Conservation (phyloP, 2,329 filamentous ascomycete species). For the Beauveria sp. region DNA sequence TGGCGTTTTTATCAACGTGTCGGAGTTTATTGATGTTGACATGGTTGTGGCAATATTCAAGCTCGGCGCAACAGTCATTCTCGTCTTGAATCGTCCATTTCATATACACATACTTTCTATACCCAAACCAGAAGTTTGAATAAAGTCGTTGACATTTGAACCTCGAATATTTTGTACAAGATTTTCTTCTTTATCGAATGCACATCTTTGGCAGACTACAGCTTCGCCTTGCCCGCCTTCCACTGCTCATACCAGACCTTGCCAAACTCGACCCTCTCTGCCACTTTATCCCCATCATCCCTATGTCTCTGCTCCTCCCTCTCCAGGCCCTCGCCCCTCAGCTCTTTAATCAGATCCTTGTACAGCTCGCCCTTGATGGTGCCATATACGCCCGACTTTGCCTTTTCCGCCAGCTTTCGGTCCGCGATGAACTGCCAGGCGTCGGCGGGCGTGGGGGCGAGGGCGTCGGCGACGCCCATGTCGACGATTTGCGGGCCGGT, state of each 20-base stretch:
- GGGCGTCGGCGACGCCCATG: constrained; percentile 59
- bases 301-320: constrained; percentile 42
- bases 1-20: background rate
- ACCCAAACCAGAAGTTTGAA: too few relatives aligned
- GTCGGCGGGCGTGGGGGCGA: constrained; percentile 52
- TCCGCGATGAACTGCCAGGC: constrained; percentile 52
- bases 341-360: constrained; percentile 51
- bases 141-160: too few relatives aligned
- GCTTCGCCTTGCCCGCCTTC: constrained; percentile 30
- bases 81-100: too few relatives aligned
- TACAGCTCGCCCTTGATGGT: constrained; percentile 71
- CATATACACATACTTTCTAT: too few relatives aligned
- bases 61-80: too few relatives aligned
- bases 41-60: too few relatives aligned
- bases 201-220: constrained; percentile 18
- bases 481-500: constrained; percentile 54
- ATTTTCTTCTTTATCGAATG: too few relatives aligned
- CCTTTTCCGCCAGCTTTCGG: constrained; percentile 53
- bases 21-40: background rate
- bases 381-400: constrained; percentile 59
- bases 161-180: too few relatives aligned
- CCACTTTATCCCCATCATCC: constrained; percentile 30
- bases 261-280: constrained; percentile 35
- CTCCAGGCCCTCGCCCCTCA: constrained; percentile 46
- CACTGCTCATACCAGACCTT: constrained; percentile 44